Evolutionary conservation across 163 green algal species (phyloP), one percentile per base, ranked within the genome.

Genomic region (Volvox carteri): DNA sequence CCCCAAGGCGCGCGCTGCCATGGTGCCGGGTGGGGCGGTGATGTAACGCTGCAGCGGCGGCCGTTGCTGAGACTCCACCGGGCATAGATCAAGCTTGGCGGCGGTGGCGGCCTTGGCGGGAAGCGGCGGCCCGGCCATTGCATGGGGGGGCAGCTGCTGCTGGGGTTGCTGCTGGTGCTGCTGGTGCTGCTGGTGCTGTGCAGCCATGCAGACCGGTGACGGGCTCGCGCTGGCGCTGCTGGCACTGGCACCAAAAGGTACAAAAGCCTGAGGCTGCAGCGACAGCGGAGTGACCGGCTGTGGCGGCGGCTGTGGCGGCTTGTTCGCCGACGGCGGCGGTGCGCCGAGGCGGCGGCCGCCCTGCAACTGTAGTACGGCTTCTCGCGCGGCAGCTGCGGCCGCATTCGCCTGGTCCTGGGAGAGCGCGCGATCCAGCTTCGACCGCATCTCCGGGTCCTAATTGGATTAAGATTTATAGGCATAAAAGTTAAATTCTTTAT

Each of bases 11-110:
- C 52, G 35, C 7, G n/a, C 16, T 7, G 84, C 84, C 0, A 89
- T 67, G 72, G 18, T 62, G 60, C 48, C 83, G 3, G 83, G 30
- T 1, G 84, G 84, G 8, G 70, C 72, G 1, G 84, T 89, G 33
- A 79, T 89, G 70, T 67, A 37, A 0, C 84, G 84, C 72, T 78
- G 72, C 54, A 89, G 72, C 41, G 84, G 84, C 41, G 84, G 84
- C 54, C 84, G 84, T 11, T 68, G 50, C 5, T 68, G 50, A 0
- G 35, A 23, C 39, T 65, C 78, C 18, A n/a, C n/a, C n/a, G 58
- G 39, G 16, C 33, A 70, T 25, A 56, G 52, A 16, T 87, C 81
- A 3, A 80, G 23, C 50, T 81, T 88, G 25, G 56, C 21, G 8
- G 44, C 37, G 14, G 33, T 88, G 37, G 37, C 37, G 9, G 81